These are phyloP conservation scores for Dryadomyces quercus-mongolicae DNA, from an alignment of 2,329 filamentous ascomycete species.

Conservation along the genomic window DNA sequence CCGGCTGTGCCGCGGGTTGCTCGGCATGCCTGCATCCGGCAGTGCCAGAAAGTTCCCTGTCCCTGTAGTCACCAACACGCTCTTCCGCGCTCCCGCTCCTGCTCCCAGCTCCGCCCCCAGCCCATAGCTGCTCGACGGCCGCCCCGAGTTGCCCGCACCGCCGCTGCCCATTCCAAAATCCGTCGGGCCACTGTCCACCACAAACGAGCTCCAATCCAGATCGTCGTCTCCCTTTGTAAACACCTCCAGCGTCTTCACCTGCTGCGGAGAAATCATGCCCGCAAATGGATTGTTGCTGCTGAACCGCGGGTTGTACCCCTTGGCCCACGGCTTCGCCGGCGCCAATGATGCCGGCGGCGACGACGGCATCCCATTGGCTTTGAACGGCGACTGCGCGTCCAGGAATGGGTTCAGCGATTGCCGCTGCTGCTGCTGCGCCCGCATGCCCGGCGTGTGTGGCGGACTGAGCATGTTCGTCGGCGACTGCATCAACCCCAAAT, in stretches of 20 bases:
- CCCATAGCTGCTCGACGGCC: conserved; percentile 45
- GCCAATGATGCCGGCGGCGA: conserved; percentile 5
- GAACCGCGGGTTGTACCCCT: conserved; percentile 29
- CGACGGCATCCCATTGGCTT: background rate
- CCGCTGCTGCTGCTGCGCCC: conserved; percentile 8
- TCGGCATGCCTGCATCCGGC: conserved; percentile 20
- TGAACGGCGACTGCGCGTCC: conserved; percentile 3
- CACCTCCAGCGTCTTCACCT: conserved; percentile 36
- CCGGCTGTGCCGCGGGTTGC: conserved; percentile 1
- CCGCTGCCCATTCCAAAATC: conserved; percentile 13
- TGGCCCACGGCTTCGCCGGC: conserved; percentile 14
- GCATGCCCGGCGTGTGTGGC: conserved; percentile 5
- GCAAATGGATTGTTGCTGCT: conserved; percentile 51
- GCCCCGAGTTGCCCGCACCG: conserved; percentile 17
- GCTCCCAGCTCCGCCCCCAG: conserved; percentile 41
- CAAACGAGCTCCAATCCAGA: conserved; percentile 46
- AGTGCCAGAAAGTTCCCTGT: conserved; percentile 41
- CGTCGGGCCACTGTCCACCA: conserved; percentile 23
- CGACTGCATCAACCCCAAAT: conserved; percentile 1
- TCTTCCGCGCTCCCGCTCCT: conserved; percentile 35
- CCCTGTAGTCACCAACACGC: conserved; percentile 40
- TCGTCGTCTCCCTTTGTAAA: conserved; percentile 49
- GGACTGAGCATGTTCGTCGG: conserved; percentile 19
- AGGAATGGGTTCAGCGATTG: conserved; percentile 6
- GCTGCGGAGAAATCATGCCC: conserved; percentile 17